These are phyloP conservation scores for Monosporascus sp. DNA, from an alignment of 2,329 filamentous ascomycete genomes.

Conservation along the genomic window DNA sequence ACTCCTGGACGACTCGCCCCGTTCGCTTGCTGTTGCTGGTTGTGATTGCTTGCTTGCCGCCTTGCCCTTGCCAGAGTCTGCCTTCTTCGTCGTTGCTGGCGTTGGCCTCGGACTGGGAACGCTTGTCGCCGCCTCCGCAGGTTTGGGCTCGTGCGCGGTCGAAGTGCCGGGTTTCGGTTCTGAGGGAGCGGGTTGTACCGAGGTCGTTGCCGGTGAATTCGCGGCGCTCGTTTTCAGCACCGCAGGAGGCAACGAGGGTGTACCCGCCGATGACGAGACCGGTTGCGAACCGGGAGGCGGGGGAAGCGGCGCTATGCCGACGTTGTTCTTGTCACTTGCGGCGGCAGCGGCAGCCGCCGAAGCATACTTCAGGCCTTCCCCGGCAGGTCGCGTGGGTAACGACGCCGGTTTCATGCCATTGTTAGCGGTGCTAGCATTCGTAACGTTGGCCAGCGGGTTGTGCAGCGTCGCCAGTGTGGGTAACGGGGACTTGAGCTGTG, in stretches of 20 bases:
- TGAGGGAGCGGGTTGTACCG: constrained; percentile 40
- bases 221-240: constrained; percentile 49
- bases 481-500: constrained; percentile 87
- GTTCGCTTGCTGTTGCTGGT: constrained; percentile 21
- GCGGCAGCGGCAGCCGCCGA: constrained; percentile 92
- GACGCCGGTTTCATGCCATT: constrained; percentile 88
- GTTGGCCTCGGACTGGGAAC: constrained; percentile 20
- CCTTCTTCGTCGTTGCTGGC: constrained; percentile 24
- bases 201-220: constrained; percentile 46
- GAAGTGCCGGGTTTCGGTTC: constrained; percentile 18
- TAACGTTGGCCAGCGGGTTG: constrained; percentile 58
- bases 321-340: constrained; percentile 77
- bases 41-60: constrained; percentile 33
- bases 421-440: constrained; percentile 46
- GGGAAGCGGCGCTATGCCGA: constrained; percentile 89
- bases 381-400: constrained; percentile 74
- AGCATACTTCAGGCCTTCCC: constrained; percentile 92
- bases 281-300: constrained; percentile 68
- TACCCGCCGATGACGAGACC: constrained; percentile 28
- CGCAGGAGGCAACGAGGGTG: constrained; percentile 44
- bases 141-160: constrained; percentile 28
- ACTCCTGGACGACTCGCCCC: constrained; percentile 42
- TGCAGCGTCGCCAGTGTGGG: constrained; percentile 91
- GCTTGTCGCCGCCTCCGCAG: constrained; percentile 17
- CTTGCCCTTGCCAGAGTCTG: constrained; percentile 33